Conservation (phyloP, 441 rosid species). For the Eutrema salsugineum region DNA sequence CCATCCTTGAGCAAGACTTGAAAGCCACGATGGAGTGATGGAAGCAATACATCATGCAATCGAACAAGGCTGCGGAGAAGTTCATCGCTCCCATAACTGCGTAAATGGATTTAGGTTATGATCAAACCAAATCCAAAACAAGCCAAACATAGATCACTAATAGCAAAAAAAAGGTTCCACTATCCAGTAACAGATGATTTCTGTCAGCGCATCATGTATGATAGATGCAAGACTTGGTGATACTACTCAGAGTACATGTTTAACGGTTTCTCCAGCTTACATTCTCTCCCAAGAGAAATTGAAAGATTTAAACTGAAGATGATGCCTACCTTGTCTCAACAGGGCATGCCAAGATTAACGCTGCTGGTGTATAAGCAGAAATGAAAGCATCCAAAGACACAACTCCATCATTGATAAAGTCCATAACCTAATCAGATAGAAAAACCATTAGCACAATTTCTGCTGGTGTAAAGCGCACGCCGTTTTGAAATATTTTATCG, state of each 20-base stretch:
- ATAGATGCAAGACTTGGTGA: not conserved
- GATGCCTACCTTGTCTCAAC: slow-evolving; percentile 69
- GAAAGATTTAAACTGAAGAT: not conserved
- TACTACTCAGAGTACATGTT: slow-evolving; percentile 2
- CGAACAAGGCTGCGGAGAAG: slow-evolving; percentile 59
- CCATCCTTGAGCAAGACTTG: slow-evolving; percentile 41
- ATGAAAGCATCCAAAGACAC: slow-evolving; percentile 86
- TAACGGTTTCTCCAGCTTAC: not conserved
- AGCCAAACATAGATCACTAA: not conserved
- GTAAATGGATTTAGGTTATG: slow-evolving; percentile 23
- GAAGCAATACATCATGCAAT: slow-evolving; percentile 84
- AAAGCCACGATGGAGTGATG: slow-evolving; percentile 70
- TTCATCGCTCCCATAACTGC: slow-evolving; percentile 87
- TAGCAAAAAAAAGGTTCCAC: not conserved
- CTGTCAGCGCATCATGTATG: not conserved
- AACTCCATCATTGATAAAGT: slow-evolving; percentile 93
- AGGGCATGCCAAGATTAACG: slow-evolving; percentile 64
- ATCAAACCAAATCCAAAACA: slow-evolving; percentile 13
- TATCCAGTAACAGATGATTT: not conserved
- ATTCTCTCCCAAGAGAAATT: not conserved
- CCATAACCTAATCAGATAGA: slow-evolving; percentile 67
- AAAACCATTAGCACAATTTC: slow-evolving; percentile 3
- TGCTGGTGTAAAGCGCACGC: no score
- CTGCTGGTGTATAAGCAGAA: slow-evolving; percentile 68
- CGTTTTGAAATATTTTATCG: no score